Evolutionary conservation across 495 filamentous ascomycete genomes (phyloP), one percentile per base, ranked within the genome.

Genomic region (Xylaria telfairii): DNA sequence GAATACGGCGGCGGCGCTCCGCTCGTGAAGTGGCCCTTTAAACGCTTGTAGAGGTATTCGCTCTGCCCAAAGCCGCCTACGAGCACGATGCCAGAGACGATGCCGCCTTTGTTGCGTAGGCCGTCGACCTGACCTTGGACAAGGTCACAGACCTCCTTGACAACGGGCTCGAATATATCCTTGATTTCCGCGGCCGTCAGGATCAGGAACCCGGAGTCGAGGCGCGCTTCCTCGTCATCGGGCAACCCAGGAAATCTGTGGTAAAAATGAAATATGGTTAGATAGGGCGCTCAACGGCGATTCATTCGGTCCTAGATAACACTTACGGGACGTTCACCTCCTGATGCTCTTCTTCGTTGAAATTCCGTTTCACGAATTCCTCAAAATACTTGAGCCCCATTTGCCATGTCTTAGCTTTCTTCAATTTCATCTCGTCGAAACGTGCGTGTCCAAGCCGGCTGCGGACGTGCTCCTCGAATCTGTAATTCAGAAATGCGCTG

Each of bases 41-140:
- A 81, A 17, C 86, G 83, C 37, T 82, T 86, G 81, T 93, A 92
- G 6, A 92, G 84, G 75, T 91, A 92, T 39, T 87, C 86, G 73
- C 86, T 91, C 75, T 91, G 87, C 0, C 90, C 90, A 76, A 92
- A 92, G 10, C 90, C 90, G 57, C 90, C 90, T 10, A 92, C 90
- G 24, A 92, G 81, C 67, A 92, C 86, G 65, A 92, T 88, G 21
- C 90, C 87, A 62, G 87, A 90, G 8, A 93, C 91, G 53, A 87
- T 79, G 28, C 89, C 90, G 26, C 88, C 87, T 68, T 89, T 92
- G 56, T 76, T 75, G 24, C 88, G 85, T 26, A 93, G 85, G 41
- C 79, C 83, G 51, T 87, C 83, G 7, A 90, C 87, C 74, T 92
- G 90, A 1, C 85, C 86, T 66, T 88, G 83, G 0, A 91, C 87